Base-by-base conservation (phyloP, 2,329 filamentous ascomycete genomes). In the Trichoderma sp. region DNA sequence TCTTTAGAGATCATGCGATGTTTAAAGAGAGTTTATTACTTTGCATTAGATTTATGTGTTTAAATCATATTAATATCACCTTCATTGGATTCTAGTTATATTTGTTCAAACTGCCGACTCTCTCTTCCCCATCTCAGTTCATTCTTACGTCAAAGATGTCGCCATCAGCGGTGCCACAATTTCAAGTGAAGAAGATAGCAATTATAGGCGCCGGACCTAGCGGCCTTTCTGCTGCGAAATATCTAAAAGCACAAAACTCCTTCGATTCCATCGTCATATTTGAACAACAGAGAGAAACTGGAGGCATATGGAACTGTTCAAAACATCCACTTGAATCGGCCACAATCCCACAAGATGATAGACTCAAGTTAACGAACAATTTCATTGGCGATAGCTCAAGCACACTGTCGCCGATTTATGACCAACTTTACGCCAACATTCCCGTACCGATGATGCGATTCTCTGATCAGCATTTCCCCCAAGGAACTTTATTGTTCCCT, bases 371-470 rank as follows among this genome's bases (percentile, higher is more conserved):
- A 30, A 6, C 92, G 94, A 77, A 89, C 88, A 17, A 86, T 88
- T 75, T 87, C 88, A 32, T 87, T 87, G 76, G 85, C 86, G 55
- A 85, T 36, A 88, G 28, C 84, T 87, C 1, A 91, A 95, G 73
- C 84, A 80, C 90, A 3, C 97, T 95, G 20, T 93, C 92, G 17
- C 92, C 95, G 2, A 88, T 97, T 81, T 98, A 98, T 80, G 89
- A 94, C 59, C 83, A 86, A 23, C 84, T 98, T n/a, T 91, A 97
- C 77, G 94, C 95, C 32, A 98, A 98, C 79, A 94, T 98, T 62
- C 93, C 94, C 0, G 88, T 92, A 73, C 85, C 86, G 0, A 79
- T 98, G 66, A 98, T 98, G 95, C 84, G 86, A 3, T 97, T 91
- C 79, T 91, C 91, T 5, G 92, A 95, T 74, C 83, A 88, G 9